Conservation (phyloP, 768 basidiomycete genomes). For the Saitozyma podzolica region DNA sequence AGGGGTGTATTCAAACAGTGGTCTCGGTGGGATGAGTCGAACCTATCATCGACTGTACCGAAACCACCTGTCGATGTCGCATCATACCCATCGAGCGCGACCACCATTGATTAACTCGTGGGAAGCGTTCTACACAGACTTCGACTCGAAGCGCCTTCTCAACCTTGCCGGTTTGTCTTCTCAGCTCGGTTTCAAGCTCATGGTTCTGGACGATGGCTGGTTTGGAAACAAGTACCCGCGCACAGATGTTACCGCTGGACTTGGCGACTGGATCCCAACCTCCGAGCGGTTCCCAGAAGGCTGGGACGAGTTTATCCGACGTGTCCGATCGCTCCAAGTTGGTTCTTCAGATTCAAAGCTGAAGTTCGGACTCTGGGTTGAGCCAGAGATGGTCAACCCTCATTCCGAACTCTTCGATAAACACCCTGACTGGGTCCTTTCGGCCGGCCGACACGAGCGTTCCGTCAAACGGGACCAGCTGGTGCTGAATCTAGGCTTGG, state of each 20-base stretch:
- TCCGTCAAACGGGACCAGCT: conserved; percentile 31
- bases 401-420: conserved; percentile 29
- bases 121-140: conserved; percentile 41
- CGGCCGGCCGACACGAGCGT: conserved; percentile 12
- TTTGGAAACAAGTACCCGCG: conserved; percentile 35
- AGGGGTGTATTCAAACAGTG: conserved; percentile 19
- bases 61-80: conserved; percentile 18
- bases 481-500: conserved; percentile 26
- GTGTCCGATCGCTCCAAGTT: conserved; percentile 13
- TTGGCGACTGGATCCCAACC: conserved; percentile 38
- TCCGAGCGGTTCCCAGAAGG: conserved; percentile 26
- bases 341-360: conserved; percentile 9
- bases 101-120: conserved; percentile 38
- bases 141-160: conserved; percentile 15
- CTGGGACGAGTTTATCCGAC: conserved; percentile 16
- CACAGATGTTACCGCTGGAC: conserved; percentile 16
- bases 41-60: conserved; percentile 28
- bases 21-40: conserved; percentile 31
- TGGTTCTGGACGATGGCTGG: conserved; percentile 46
- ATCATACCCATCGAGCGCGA: conserved; percentile 14
- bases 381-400: conserved; percentile 43
- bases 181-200: conserved; percentile 29
- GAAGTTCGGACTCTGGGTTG: conserved; percentile 41
- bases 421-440: conserved; percentile 37
- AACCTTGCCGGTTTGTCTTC: conserved; percentile 22